Base-by-base conservation (phyloP, 1,139 yeast genomes). In the Lodderomyces metapsilosis region DNA sequence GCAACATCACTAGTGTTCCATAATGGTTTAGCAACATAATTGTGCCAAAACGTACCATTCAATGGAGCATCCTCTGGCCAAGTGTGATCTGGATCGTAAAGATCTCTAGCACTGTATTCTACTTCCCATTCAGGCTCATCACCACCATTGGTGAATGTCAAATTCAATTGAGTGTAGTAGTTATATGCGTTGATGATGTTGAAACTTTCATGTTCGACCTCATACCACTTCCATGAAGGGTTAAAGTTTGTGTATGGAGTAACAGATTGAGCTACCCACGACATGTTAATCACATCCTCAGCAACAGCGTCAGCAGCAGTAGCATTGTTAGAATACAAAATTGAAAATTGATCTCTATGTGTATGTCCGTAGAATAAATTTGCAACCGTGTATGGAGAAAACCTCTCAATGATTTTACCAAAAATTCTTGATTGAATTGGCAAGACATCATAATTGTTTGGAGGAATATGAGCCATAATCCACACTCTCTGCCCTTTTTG, bases 211-310 rank as follows among this genome's bases (percentile, higher is more conserved):
- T 76, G 66, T 56, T 84, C 88, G 34, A 84, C 84, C 52, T 79
- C 79, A 54, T 84, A 84, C 62, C 81, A 82, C 57, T 86, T 73
- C 84, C 87, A 84, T 22, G 82, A 74, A n/a, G 89, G 89, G 56
- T 84, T 84, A 50, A 68, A 68, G 48, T 78, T 67, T 9, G 68
- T 62, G 51, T 71, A 67, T 8, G 89, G 88, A n/a, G 89, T 81
- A 32, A 84, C 74, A 1, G 87, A 78, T 48, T 80, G 88, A 1
- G 77, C 71, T 41, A 83, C 73, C 83, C 84, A 84, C 0, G 85
- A 82, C 64, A 77, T 67, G 53, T 74, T 73, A 25, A 81, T 51
- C 3, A 77, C 79, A 34, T 70, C 70, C 3, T 65, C 70, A 21
- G 65, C 65, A 12, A 70, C 65, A 13, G 33, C 38, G 4, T 36